Evolutionary conservation across 805 yeast species (phyloP).

Genomic region (Candida maltosa): DNA sequence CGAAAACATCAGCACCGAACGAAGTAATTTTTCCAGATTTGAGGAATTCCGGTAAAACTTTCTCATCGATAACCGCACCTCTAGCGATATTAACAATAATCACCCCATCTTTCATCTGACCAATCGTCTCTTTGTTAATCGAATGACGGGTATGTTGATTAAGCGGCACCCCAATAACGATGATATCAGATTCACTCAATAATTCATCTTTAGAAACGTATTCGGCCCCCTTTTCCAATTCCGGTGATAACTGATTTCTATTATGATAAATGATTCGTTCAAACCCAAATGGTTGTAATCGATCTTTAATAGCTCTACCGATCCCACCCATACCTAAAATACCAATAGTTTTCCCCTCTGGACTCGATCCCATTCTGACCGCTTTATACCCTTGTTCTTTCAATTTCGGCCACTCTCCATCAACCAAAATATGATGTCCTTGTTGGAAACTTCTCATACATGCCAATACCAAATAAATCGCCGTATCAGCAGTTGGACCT

Average conservation of each 20-base stretch:
- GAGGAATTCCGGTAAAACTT: constrained; percentile 51
- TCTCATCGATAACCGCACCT: constrained; percentile 77
- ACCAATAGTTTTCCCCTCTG: constrained; percentile 75
- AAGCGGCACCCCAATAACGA: constrained; percentile 75
- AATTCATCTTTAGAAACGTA: constrained; percentile 73
- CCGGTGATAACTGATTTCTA: constrained; percentile 55
- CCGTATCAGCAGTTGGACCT: constrained; percentile 69
- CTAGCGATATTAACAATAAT: constrained; percentile 82
- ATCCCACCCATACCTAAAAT: constrained; percentile 88
- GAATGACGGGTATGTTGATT: constrained; percentile 70
- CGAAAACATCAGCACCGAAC: constrained; percentile 75
- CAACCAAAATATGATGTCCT: constrained; percentile 49
- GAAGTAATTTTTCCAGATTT: constrained; percentile 63
- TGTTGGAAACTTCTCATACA: constrained; percentile 64
- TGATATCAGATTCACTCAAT: constrained; percentile 58
- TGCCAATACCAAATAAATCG: constrained; percentile 57
- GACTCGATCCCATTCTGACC: constrained; percentile 67
- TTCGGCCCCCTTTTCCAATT: constrained; percentile 64
- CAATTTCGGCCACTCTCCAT: constrained; percentile 57
- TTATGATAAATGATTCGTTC: constrained; percentile 68
- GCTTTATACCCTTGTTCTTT: constrained; percentile 34
- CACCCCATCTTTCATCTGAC: constrained; percentile 75
- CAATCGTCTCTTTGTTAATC: constrained; percentile 56
- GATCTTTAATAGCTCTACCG: constrained; percentile 73
- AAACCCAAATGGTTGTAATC: constrained; percentile 76